A percentile compares a stretch with the other conserved stretches of the same genome.
These are phyloP conservation scores for Nannochloropsis gaditana DNA, from an alignment of 108 stramenopile species.

Conservation along the genomic window DNA sequence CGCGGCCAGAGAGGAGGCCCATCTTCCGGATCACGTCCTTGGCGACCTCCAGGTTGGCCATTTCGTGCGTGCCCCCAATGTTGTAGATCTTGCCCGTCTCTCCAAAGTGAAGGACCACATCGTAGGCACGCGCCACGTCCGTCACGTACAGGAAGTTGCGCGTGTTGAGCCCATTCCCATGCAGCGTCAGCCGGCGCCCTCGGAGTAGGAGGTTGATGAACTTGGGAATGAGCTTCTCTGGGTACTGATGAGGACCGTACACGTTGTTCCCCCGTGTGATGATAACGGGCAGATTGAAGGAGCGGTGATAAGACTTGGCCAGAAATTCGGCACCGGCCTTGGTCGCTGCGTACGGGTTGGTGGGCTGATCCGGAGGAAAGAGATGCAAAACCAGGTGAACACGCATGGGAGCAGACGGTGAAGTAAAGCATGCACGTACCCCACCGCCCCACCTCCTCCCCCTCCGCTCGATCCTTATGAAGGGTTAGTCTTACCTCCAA, in stretches of 20 bases:
- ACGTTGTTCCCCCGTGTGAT: constrained; percentile 99
- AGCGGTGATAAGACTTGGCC: constrained; percentile 72
- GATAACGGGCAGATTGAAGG: constrained; percentile 47
- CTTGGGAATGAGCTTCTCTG: constrained; percentile 98
- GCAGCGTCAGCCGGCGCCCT: constrained; percentile 78
- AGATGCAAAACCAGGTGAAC: too few species aligned
- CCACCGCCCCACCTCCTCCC: neutral
- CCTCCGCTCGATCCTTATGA: neutral
- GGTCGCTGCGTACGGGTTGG: constrained; percentile 98
- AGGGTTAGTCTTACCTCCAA: constrained; percentile 52
- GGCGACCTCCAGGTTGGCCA: neutral
- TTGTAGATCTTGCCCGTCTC: constrained; percentile 85
- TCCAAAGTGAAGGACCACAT: constrained; percentile 85
- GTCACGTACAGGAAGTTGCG: constrained; percentile 92
- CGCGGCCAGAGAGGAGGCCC: neutral
- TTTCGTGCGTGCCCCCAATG: constrained; percentile 92
- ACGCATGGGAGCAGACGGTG: neutral
- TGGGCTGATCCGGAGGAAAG: constrained; percentile 58
- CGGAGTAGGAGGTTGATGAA: constrained; percentile 92
- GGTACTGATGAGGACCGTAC: constrained; percentile 97
- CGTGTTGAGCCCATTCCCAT: constrained; percentile 91
- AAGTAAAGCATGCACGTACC: neutral
- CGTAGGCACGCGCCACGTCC: constrained; percentile 94
- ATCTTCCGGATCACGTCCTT: neutral
- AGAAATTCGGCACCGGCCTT: constrained; percentile 98